These are phyloP conservation scores for Mycoemilia scoparia DNA, from an alignment of 192 early-diverging fungal species.

Conservation along the genomic window DNA sequence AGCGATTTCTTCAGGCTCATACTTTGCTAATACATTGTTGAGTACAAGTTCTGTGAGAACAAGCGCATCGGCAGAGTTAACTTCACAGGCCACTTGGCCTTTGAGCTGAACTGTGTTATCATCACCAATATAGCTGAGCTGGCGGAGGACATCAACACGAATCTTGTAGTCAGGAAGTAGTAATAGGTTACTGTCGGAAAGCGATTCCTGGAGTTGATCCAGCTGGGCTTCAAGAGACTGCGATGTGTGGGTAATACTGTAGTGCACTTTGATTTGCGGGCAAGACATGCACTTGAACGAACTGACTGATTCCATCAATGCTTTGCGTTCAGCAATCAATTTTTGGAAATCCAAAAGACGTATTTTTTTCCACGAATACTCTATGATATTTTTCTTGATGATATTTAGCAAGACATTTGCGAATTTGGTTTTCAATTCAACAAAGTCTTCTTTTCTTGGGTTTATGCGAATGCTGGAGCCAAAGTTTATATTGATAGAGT, in stretches of 20 bases:
- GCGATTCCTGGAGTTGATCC: conserved; percentile 50
- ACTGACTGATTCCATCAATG: conserved; percentile 18
- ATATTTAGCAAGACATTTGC: too few relatives aligned
- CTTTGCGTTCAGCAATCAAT: conserved; percentile 37
- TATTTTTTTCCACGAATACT: conserved; percentile 74
- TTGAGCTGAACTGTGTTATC: conserved; percentile 80
- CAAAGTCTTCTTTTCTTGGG: too few relatives aligned
- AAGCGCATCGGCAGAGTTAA: conserved; percentile 90
- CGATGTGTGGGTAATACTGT: conserved; percentile 33
- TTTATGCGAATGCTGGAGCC: too few relatives aligned
- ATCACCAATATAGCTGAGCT: conserved; percentile 64
- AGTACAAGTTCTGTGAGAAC: conserved; percentile 87
- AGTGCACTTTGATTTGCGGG: conserved; percentile 27
- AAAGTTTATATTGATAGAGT: too few relatives aligned
- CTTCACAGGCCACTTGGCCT: conserved; percentile 91
- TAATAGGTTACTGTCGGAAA: conserved; percentile 85
- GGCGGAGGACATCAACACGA: conserved; percentile 67
- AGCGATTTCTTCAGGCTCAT: conserved; percentile 82
- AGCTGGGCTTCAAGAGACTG: conserved; percentile 46
- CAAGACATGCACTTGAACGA: conserved; percentile 21
- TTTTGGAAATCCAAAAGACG: conserved; percentile 77
- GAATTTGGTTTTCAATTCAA: too few relatives aligned
- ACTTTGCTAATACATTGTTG: conserved; percentile 78
- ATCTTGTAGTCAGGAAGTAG: conserved; percentile 84
- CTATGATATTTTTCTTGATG: too few relatives aligned